Base-by-base conservation (phyloP, 202 grass and related monocot genomes). In the Hordeum pubiflorum region DNA sequence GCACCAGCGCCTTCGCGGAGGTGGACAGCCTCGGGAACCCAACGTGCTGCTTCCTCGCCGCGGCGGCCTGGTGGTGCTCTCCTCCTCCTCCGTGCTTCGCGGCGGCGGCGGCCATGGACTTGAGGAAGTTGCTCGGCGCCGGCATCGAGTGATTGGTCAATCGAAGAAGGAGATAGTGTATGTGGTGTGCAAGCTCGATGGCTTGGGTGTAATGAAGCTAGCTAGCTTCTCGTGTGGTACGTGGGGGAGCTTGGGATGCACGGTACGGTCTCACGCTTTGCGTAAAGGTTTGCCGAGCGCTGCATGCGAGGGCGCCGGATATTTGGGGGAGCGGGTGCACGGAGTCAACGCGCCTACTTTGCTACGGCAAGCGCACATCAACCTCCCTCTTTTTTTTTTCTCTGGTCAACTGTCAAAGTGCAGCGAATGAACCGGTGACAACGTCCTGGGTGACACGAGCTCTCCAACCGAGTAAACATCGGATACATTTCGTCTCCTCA, bases 1-100 rank as follows among this genome's bases (percentile, higher is more conserved):
- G 64, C 26, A 92, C n/a, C 20, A 94, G 55, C 14, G 69, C 55
- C 37, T 79, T 80, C 75, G 82, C 81, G 24, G 76, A 69, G 4
- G 58, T 14, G 5, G 87, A 83, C 9, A 86, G 83, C 55, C 54
- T 82, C 2, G 73, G 82, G 24, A 89, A 23, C 23, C 68, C 66
- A 2, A n/a, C 50, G 24, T 70, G 21, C 37, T 3, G 77, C 37
- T 83, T 80, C 81, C 77, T 85, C 77, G 59, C 52, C 40, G 63
- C 66, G 3, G 1, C 50, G 5, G 74, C 79, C 5, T 81, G 36
- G 0, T 72, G 23, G 0, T 11, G 61, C 61, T 59, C 50, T n/a
- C 15, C 14, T 50, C 40, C 40, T 48, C 48, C 50, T 7, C 50
- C 50, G 50, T 54, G 50, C 50, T 54, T 54, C 17, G 50, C 50